A percentile compares a stretch with the other conserved stretches of the same genome.
Evolutionary conservation across 192 early-diverging fungal species (phyloP).

Genomic region (Irineochytrium annulatum): DNA sequence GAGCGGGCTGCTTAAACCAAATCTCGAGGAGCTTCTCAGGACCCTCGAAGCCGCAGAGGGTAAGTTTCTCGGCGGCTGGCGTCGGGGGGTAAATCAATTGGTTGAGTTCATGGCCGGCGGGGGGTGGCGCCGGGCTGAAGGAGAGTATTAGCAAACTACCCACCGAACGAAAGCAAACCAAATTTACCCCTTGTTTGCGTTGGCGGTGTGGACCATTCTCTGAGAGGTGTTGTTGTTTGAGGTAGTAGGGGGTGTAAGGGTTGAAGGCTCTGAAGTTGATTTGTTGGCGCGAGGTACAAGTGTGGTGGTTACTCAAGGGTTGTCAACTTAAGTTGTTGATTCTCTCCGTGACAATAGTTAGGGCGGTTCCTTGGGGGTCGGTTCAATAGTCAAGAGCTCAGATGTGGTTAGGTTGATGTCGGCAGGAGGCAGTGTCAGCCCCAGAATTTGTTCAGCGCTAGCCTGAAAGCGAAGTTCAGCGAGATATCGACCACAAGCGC

Average conservation of each 20-base stretch:
- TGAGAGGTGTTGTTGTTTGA: neutral
- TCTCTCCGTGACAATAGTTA: neutral
- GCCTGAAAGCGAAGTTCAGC: no score
- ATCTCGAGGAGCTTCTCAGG: slow-evolving; percentile 98
- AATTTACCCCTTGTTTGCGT: neutral
- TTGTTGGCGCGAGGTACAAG: neutral
- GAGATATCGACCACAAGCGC: no score
- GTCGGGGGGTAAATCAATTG: neutral
- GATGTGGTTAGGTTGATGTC: neutral
- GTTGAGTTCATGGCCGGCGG: slow-evolving; percentile 13
- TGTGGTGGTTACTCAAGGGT: neutral
- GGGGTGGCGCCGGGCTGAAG: neutral
- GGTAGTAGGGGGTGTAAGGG: neutral
- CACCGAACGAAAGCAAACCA: no score
- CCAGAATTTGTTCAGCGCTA: slow-evolving; percentile 1
- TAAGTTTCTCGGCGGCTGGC: slow-evolving; percentile 24
- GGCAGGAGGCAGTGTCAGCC: neutral
- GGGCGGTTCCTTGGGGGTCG: neutral
- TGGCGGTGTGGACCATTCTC: neutral
- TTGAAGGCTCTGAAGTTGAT: neutral
- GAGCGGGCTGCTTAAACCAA: slow-evolving; percentile 67
- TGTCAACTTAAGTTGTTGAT: neutral
- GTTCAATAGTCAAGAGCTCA: neutral
- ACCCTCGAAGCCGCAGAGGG: slow-evolving; percentile 80
- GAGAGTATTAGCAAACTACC: neutral